Evolutionary conservation across 73 alveolate genomes (phyloP).

Genomic region (Paramecium octaurelia): DNA sequence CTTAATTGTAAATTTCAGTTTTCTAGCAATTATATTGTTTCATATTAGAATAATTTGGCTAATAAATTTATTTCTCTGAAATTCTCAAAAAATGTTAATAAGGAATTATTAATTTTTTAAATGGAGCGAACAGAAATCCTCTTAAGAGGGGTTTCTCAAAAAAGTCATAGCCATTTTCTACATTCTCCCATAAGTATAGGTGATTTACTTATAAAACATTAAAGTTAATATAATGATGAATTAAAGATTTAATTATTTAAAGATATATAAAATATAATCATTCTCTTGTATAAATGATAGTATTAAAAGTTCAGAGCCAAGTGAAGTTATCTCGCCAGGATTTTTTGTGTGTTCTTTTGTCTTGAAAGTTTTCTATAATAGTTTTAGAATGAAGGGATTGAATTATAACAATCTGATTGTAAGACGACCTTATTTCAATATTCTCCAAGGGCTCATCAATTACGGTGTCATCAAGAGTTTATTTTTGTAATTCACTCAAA

Average conservation of each 20-base stretch:
- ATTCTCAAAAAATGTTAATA: background rate
- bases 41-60: background rate
- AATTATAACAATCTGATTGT: background rate
- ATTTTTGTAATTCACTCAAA: background rate
- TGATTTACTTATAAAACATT: background rate
- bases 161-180: background rate
- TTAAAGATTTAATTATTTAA: background rate
- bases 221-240: background rate
- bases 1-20: no score
- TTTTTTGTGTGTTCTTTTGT: background rate
- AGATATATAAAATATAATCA: background rate
- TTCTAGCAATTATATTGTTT: background rate
- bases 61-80: background rate
- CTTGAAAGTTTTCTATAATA: background rate
- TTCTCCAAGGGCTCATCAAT: background rate
- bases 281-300: background rate
- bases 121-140: background rate
- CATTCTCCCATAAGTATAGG: background rate
- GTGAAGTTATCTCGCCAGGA: background rate
- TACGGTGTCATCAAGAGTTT: background rate
- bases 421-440: background rate
- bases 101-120: background rate
- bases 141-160: background rate
- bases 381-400: background rate
- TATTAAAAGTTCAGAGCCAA: background rate